phyloP scores from a whole-genome alignment of 306 rosid species.

The Casuarina glauca region DNA sequence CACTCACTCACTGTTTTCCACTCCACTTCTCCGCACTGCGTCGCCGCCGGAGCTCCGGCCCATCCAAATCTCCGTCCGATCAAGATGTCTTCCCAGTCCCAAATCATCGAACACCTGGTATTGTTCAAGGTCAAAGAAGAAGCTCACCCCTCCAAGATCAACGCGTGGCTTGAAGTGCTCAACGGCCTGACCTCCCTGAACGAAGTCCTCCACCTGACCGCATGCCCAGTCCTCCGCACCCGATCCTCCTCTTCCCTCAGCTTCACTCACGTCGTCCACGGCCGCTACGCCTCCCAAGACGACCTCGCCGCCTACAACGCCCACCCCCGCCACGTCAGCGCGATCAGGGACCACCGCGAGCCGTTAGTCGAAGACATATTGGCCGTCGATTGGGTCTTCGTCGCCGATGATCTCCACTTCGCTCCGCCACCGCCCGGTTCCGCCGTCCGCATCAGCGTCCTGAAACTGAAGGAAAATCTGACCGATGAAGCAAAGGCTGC shows the following conservation, averaged over 20 bases:
- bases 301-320: constrained; percentile 58
- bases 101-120: constrained; percentile 71
- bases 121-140: constrained; percentile 78
- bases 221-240: constrained; percentile 62
- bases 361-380: constrained; percentile 79
- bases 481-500: constrained; percentile 33
- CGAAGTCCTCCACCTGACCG: constrained; percentile 62
- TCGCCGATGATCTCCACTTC: constrained; percentile 22
- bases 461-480: constrained; percentile 66
- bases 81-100: constrained; percentile 32
- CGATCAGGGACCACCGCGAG: constrained; percentile 50
- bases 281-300: constrained; percentile 70
- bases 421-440: constrained; percentile 47
- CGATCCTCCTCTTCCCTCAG: constrained; percentile 42
- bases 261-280: constrained; percentile 91
- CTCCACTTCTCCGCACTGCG: neutral
- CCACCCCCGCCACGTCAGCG: constrained; percentile 64
- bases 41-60: constrained; percentile 33
- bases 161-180: constrained; percentile 56
- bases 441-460: constrained; percentile 54
- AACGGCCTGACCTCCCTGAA: constrained; percentile 55
- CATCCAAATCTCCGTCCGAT: constrained; percentile 16
- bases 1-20: neutral
- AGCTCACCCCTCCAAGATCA: constrained; percentile 61
- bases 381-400: constrained; percentile 89